Base-by-base conservation (phyloP, 805 yeast genomes). In the Cyberlindnera nakhonratchasimensis region DNA sequence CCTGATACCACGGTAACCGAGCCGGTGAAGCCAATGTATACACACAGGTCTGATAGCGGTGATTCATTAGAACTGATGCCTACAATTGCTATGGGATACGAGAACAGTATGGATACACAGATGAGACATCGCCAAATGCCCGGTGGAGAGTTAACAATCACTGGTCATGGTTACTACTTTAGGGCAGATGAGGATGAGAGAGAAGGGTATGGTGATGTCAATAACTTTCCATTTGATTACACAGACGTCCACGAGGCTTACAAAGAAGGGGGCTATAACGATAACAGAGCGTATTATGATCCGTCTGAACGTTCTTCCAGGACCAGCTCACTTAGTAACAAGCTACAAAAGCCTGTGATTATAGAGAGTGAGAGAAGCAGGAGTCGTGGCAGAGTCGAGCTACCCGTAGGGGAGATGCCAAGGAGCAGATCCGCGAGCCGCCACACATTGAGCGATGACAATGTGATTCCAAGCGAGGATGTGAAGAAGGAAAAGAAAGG, bases 11-110 rank as follows among this genome's bases (percentile, higher is more conserved):
- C 11, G 6, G 9, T 20, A 20, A 5, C 18, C 6, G 18, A 28
- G 3, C 37, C 29, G 7, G 14, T 12, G 23, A 22, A 17, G 14
- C 37, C 25, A 9, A 9, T 42, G 3, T 55, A 55, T 29, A 32
- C 26, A 4, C 54, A 51, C 25, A 22, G 33, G 5, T 45, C 45
- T 21, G 46, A 35, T 2, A 46, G 54, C 36, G 59, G 47, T 22
- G 61, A 57, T 37, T 34, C 38, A 6, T 23, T 57, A 28, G 55
- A 45, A 19, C 25, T 57, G 24, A 55, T 54, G 59, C 61, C 61
- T 2, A 57, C 61, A 1, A 25, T 57, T 13, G 61, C 61, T 1
- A 51, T 52, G 46, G 61, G 61, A 6, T 55, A 43, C 37, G 58
- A 57, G 37, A 57, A 57, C 34, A 49, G 55, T 10, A 21, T 54